Conservation (phyloP, 2,329 filamentous ascomycete genomes). For the Hypocrella siamensis region DNA sequence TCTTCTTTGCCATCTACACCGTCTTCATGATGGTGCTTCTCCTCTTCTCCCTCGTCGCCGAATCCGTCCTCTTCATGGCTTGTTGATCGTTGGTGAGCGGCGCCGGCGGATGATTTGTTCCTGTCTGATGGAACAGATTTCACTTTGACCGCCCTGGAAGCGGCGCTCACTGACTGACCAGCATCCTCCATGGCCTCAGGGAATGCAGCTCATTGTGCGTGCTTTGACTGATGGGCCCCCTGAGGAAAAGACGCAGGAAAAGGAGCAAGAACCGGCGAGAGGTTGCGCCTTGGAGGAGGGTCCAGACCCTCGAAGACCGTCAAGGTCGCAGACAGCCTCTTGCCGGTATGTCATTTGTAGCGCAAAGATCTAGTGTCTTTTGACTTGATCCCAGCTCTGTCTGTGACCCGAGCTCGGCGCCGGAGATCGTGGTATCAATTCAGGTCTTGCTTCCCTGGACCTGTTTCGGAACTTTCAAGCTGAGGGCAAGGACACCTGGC, state of each 20-base stretch:
- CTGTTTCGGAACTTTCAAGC: too few relatives aligned
- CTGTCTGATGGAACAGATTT: slow-evolving; percentile 15
- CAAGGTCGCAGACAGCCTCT: too few relatives aligned
- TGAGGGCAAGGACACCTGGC: too few relatives aligned
- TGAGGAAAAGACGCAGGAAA: neutral
- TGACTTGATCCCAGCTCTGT: too few relatives aligned
- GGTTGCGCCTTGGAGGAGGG: too few relatives aligned
- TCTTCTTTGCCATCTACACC: slow-evolving; percentile 19
- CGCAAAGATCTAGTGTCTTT: too few relatives aligned
- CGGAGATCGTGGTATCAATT: too few relatives aligned
- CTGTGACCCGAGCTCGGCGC: too few relatives aligned
- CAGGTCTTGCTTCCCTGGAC: too few relatives aligned
- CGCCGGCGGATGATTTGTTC: neutral
- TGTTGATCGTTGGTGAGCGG: slow-evolving; percentile 1
- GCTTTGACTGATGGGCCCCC: neutral
- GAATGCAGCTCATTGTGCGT: slow-evolving; percentile 14
- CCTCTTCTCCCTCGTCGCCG: slow-evolving; percentile 2
- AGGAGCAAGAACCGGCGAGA: too few relatives aligned
- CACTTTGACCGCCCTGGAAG: slow-evolving; percentile 11
- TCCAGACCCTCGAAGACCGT: too few relatives aligned
- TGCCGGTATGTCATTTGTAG: too few relatives aligned
- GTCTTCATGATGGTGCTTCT: neutral
- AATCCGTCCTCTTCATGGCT: neutral
- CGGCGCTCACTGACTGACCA: slow-evolving; percentile 11
- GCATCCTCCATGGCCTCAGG: slow-evolving; percentile 27